These are phyloP conservation scores for Bocquillonia castaneifolia DNA, from an alignment of 441 rosid genomes.

Conservation along the genomic window DNA sequence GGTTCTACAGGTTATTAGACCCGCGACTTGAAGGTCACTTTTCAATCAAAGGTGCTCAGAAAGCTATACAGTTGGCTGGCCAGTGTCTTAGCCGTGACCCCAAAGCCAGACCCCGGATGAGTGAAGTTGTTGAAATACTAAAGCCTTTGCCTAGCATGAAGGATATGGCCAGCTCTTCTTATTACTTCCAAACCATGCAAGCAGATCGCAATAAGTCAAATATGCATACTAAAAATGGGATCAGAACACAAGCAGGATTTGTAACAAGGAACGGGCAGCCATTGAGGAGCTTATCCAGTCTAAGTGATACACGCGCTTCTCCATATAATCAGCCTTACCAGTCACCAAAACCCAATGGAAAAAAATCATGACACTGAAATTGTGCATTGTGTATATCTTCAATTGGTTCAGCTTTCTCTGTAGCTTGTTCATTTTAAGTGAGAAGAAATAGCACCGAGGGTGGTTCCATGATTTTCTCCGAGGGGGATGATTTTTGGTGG, in stretches of 20 bases:
- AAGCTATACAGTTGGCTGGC: slow-evolving; percentile 32
- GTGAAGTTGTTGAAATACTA: slow-evolving; percentile 39
- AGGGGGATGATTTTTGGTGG: slow-evolving; percentile 6
- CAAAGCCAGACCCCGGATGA: slow-evolving; percentile 37
- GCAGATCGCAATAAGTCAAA: slow-evolving; percentile 32
- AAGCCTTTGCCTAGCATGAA: slow-evolving; percentile 38
- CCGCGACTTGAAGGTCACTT: slow-evolving; percentile 40
- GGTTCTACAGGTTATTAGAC: slow-evolving; percentile 33
- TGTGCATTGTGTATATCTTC: slow-evolving; percentile 3
- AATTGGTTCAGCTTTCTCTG: neutral
- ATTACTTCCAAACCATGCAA: slow-evolving; percentile 39
- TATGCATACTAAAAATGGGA: slow-evolving; percentile 30
- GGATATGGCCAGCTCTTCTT: slow-evolving; percentile 50
- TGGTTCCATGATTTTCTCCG: slow-evolving; percentile 14
- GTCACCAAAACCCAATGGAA: slow-evolving; percentile 39
- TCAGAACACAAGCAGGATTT: slow-evolving; percentile 29
- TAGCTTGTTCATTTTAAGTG: slow-evolving; percentile 11
- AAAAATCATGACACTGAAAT: slow-evolving; percentile 21
- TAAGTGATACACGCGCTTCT: slow-evolving; percentile 34
- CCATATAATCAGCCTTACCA: slow-evolving; percentile 37
- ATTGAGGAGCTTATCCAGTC: slow-evolving; percentile 37
- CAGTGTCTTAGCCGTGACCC: slow-evolving; percentile 37
- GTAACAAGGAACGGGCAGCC: slow-evolving; percentile 35
- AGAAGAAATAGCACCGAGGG: slow-evolving; percentile 12
- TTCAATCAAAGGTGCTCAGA: slow-evolving; percentile 35